A percentile compares a stretch with the other conserved stretches of the same genome.
Evolutionary conservation across 2,329 filamentous ascomycete species (phyloP).

Genomic region (Plectosphaerella sp.): DNA sequence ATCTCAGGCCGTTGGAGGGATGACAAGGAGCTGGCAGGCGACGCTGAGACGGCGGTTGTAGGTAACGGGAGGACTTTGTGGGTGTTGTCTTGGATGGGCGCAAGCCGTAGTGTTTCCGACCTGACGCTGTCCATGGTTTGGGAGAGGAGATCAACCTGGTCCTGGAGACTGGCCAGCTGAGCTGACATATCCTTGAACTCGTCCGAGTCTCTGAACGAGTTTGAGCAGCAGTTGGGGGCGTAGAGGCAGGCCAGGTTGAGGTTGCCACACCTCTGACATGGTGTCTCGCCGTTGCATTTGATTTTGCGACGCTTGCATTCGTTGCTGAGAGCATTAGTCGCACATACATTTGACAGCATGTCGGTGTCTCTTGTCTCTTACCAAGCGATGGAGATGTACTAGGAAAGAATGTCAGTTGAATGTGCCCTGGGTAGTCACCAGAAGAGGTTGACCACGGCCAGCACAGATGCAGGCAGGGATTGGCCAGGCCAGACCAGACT

Average conservation of each 20-base stretch:
- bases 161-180: conserved; percentile 71
- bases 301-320: conserved; percentile 73
- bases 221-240: conserved; percentile 63
- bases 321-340: conserved; percentile 41
- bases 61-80: conserved; percentile 26
- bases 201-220: conserved; percentile 86
- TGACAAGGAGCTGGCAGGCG: conserved; percentile 39
- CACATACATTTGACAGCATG: no score
- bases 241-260: conserved; percentile 64
- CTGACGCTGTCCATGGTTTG: conserved; percentile 67
- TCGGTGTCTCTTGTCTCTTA: conserved; percentile 24
- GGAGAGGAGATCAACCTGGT: conserved; percentile 77
- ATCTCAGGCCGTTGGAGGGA: conserved; percentile 38
- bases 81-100: conserved; percentile 34
- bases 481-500: conserved; percentile 20
- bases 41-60: conserved; percentile 32
- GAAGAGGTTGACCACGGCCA: neutral
- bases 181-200: conserved; percentile 80
- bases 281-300: conserved; percentile 67
- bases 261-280: conserved; percentile 64
- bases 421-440: conserved; percentile 6
- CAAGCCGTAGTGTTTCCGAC: conserved; percentile 41
- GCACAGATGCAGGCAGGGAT: conserved; percentile 1
- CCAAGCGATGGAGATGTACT: conserved; percentile 62
- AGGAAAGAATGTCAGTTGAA: neutral